Evolutionary conservation across 768 basidiomycete species (phyloP), one percentile per base, ranked within the genome.

Genomic region (Trametes punicea): DNA sequence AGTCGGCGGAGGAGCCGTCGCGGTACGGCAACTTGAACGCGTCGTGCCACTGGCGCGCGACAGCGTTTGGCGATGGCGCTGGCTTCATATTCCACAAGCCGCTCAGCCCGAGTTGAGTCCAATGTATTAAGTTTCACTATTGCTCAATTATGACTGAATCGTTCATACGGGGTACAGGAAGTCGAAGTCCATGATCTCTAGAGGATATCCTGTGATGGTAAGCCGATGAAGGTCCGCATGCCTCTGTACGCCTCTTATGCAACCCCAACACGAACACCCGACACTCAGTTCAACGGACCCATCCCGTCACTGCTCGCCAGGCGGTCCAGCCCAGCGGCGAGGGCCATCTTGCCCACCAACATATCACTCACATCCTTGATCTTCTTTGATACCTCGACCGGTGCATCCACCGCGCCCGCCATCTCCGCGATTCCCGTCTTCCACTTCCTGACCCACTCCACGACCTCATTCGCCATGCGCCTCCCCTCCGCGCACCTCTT

Each of bases 381-480:
- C 13, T 31, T 7, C 31, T 13, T 13, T 13, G 7, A 7, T 8
- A 34, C 40, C 29, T 33, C 27, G 21, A 7, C 33, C 47, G 1
- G 10, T 16, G 11, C 18, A 11, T 3, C 31, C 51, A 4, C 21
- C 2, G 8, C 38, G 1, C 6, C 13, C 8, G 5, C 30, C 20
- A n/a, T n/a, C 30, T 21, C 42, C 23, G 23, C 42, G n/a, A 56
- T 47, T 2, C 50, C 50, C 20, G 31, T 53, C 49, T 63, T 46
- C 73, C 73, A 74, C 23, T 64, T 45, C 33, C 59, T 51, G 13
- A 81, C 77, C 83, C 86, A 87, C 4, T 74, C 68, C 46, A 82
- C 70, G 9, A 85, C 71, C 40, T 67, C 70, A 38, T 57, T 55
- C 15, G 83, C 85, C 72, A 84, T 73, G 44, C 72, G 63, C 58